These are phyloP conservation scores for Hypocrella siamensis DNA, from an alignment of 2,329 filamentous ascomycete genomes.

Conservation along the genomic window DNA sequence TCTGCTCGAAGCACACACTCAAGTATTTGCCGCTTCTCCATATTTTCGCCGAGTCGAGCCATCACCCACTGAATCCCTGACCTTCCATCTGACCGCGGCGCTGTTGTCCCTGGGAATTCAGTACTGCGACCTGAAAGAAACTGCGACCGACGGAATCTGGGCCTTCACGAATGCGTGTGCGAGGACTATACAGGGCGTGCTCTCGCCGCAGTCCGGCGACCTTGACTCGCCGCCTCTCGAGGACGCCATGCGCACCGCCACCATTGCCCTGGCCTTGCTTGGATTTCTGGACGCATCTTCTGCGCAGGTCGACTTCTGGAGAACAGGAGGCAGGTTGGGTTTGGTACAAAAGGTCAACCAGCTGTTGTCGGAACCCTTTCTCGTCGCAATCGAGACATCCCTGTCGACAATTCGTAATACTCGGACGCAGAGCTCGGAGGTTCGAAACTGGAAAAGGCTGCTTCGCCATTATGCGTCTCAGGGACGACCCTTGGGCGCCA, in stretches of 20 bases:
- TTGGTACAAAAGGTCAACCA: slow-evolving; percentile 57
- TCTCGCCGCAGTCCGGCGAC: slow-evolving; percentile 36
- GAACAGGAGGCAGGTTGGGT: slow-evolving; percentile 52
- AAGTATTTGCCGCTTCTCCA: slow-evolving; percentile 64
- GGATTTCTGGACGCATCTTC: slow-evolving; percentile 80
- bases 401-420: slow-evolving; percentile 82
- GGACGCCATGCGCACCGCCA: slow-evolving; percentile 54
- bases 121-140: slow-evolving; percentile 51
- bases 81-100: slow-evolving; percentile 63
- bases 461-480: slow-evolving; percentile 66
- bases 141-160: slow-evolving; percentile 50
- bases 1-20: slow-evolving; percentile 68
- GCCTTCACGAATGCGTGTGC: slow-evolving; percentile 59
- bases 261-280: slow-evolving; percentile 69
- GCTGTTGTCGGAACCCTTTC: slow-evolving; percentile 69
- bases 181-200: slow-evolving; percentile 39
- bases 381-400: slow-evolving; percentile 75
- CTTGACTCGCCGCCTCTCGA: slow-evolving; percentile 45
- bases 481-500: slow-evolving; percentile 72
- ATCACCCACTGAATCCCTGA: slow-evolving; percentile 75
- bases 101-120: slow-evolving; percentile 66
- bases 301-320: slow-evolving; percentile 69
- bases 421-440: slow-evolving; percentile 43
- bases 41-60: slow-evolving; percentile 72
- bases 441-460: slow-evolving; percentile 80